Evolutionary conservation across 2,329 filamentous ascomycete genomes (phyloP).

Genomic region (Gremmenia infestans): DNA sequence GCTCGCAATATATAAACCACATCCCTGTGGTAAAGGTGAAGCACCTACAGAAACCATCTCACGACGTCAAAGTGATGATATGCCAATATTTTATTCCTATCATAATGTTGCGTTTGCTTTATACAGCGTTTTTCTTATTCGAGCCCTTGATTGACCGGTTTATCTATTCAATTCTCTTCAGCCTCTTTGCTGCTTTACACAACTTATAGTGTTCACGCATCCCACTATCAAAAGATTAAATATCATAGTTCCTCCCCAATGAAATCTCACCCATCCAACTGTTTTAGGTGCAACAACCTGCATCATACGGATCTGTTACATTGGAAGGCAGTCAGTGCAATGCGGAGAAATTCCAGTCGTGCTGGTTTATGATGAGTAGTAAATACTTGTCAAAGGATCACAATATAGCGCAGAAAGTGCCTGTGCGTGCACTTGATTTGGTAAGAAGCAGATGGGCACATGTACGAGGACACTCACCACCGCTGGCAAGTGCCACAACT

Average conservation of each 20-base stretch:
- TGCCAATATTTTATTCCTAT: background rate
- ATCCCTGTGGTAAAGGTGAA: no score
- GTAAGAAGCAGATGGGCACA: background rate
- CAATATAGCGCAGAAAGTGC: slow-evolving; percentile 9
- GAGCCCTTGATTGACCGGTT: no score
- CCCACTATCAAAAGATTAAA: slow-evolving; percentile 16
- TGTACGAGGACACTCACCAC: background rate
- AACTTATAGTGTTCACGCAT: slow-evolving; percentile 5
- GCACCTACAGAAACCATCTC: no score
- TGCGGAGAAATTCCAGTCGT: slow-evolving; percentile 5
- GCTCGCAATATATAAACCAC: no score
- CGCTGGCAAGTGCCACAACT: slow-evolving; percentile 3
- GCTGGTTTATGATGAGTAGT: slow-evolving; percentile 12
- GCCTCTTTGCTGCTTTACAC: no score
- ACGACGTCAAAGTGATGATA: background rate
- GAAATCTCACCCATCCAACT: slow-evolving; percentile 14
- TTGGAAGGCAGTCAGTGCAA: slow-evolving; percentile 12
- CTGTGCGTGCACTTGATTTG: slow-evolving; percentile 7
- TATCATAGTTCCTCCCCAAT: slow-evolving; percentile 17
- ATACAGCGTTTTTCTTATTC: background rate
- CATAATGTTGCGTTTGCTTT: background rate
- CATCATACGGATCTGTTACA: slow-evolving; percentile 10
- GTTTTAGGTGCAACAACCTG: slow-evolving; percentile 11
- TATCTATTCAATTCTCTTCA: no score
- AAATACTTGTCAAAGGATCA: slow-evolving; percentile 14